phyloP scores from a whole-genome alignment of 139 green algal species.

The Diplosphaera chodatii region DNA sequence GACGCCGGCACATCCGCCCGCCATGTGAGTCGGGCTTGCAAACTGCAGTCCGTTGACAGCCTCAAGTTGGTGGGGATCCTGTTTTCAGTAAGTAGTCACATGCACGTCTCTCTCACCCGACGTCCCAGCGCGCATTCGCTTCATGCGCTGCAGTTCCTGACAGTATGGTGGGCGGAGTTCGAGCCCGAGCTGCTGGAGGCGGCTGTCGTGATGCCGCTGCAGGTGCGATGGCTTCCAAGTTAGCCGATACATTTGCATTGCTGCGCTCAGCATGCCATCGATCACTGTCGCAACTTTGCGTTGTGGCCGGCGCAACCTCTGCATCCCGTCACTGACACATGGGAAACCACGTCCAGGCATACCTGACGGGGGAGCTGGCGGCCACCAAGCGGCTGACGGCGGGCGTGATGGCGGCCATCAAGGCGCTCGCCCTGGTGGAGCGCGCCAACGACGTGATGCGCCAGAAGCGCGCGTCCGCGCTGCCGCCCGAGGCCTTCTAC shows the following conservation, averaged over 20 bases:
- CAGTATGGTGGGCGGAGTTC: slow-evolving; percentile 84
- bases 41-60: neutral
- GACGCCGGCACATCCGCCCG: slow-evolving; percentile 48
- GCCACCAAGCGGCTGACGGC: slow-evolving; percentile 83
- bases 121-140: too few species aligned
- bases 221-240: slow-evolving; percentile 19
- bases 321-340: too few species aligned
- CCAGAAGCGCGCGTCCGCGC: slow-evolving; percentile 7
- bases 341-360: too few species aligned
- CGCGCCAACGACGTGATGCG: slow-evolving; percentile 70
- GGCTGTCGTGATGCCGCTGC: slow-evolving; percentile 62
- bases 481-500: slow-evolving; percentile 85
- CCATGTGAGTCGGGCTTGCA: slow-evolving; percentile 31
- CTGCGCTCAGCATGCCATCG: too few species aligned
- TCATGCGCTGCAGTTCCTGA: slow-evolving; percentile 49
- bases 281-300: too few species aligned
- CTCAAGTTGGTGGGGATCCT: neutral
- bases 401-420: slow-evolving; percentile 86
- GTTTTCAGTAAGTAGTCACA: neutral
- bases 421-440: slow-evolving; percentile 75
- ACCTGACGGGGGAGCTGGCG: slow-evolving; percentile 73
- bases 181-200: slow-evolving; percentile 54
- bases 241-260: too few species aligned
- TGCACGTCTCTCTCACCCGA: too few species aligned
- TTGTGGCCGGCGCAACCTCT: too few species aligned